Percentiles rank a stretch among this genome's conserved stretches.
phyloP scores from a whole-genome alignment of 192 early-diverging fungal genomes.

The Entomortierella parvispora region DNA sequence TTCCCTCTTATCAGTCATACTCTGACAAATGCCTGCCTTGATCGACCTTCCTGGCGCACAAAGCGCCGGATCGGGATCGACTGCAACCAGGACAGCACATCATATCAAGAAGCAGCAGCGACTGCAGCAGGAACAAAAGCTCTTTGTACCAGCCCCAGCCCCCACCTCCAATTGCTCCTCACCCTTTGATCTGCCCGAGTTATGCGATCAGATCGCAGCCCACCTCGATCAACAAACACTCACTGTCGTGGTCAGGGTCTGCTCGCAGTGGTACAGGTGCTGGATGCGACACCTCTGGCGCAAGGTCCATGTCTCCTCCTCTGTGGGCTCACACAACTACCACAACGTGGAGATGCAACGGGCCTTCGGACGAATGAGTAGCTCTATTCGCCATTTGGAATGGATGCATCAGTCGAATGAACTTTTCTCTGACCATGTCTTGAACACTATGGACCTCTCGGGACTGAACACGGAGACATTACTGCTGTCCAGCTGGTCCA shows the following conservation, averaged over 20 bases:
- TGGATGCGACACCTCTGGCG: conserved; percentile 40
- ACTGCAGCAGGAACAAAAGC: background rate
- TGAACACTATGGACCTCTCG: conserved; percentile 9
- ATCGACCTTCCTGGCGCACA: background rate
- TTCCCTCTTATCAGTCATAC: too few species aligned
- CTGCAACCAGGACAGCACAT: too few species aligned
- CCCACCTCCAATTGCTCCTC: too few species aligned
- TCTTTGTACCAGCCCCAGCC: too few species aligned
- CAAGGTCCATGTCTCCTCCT: conserved; percentile 17
- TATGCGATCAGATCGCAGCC: conserved; percentile 31
- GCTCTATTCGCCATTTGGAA: conserved; percentile 34
- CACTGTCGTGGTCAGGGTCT: conserved; percentile 22
- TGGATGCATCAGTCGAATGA: conserved; percentile 26
- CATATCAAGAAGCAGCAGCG: background rate
- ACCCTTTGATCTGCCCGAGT: conserved; percentile 24
- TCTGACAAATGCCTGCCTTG: background rate
- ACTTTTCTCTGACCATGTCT: background rate
- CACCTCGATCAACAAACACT: conserved; percentile 25
- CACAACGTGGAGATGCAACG: conserved; percentile 14
- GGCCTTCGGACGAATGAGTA: conserved; percentile 16
- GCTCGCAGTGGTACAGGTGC: conserved; percentile 14
- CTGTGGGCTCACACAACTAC: background rate
- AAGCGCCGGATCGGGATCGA: too few species aligned
- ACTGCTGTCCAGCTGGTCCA: conserved; percentile 19
- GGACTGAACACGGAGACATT: conserved; percentile 15